These are phyloP conservation scores for Russula lepida DNA, from an alignment of 768 basidiomycete species.

Conservation along the genomic window DNA sequence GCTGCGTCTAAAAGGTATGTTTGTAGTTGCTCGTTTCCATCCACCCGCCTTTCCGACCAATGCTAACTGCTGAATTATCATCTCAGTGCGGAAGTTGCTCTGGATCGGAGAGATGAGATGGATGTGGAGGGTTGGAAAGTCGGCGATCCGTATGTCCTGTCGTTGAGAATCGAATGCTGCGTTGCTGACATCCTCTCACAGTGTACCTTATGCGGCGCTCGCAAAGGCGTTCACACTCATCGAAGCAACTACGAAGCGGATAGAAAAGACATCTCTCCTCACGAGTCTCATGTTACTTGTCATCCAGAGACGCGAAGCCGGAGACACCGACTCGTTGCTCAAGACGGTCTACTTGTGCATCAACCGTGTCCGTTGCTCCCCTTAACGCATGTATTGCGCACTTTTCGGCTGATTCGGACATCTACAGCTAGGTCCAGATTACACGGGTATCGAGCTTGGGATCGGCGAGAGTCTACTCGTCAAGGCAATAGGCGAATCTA, in stretches of 20 bases:
- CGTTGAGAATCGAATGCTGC: not conserved
- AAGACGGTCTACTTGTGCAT: slow-evolving; percentile 94
- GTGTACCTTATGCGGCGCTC: slow-evolving; percentile 91
- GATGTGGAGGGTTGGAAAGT: slow-evolving; percentile 77
- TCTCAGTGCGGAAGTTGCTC: slow-evolving; percentile 57
- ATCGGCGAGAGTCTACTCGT: slow-evolving; percentile 92
- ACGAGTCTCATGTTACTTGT: slow-evolving; percentile 86
- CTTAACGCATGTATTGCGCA: not conserved
- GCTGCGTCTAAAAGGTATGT: slow-evolving; percentile 61
- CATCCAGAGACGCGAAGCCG: slow-evolving; percentile 73
- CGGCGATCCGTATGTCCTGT: slow-evolving; percentile 63
- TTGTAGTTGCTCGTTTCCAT: not conserved
- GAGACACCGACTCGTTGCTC: slow-evolving; percentile 66
- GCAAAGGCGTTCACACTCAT: slow-evolving; percentile 83
- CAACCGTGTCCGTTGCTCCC: slow-evolving; percentile 59
- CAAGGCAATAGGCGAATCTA: slow-evolving; percentile 92
- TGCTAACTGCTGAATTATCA: not conserved
- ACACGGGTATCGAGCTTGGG: slow-evolving; percentile 89
- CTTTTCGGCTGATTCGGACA: not conserved
- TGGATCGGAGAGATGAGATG: slow-evolving; percentile 55
- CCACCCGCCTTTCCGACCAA: not conserved
- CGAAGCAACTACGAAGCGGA: slow-evolving; percentile 88
- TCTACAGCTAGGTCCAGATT: slow-evolving; percentile 83
- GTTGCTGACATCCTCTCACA: slow-evolving; percentile 33
- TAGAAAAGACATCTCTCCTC: slow-evolving; percentile 85